A percentile compares a stretch with the other conserved stretches of the same genome.
phyloP scores from a whole-genome alignment of 805 yeast species.

The Cyberlindnera subsufficiens region DNA sequence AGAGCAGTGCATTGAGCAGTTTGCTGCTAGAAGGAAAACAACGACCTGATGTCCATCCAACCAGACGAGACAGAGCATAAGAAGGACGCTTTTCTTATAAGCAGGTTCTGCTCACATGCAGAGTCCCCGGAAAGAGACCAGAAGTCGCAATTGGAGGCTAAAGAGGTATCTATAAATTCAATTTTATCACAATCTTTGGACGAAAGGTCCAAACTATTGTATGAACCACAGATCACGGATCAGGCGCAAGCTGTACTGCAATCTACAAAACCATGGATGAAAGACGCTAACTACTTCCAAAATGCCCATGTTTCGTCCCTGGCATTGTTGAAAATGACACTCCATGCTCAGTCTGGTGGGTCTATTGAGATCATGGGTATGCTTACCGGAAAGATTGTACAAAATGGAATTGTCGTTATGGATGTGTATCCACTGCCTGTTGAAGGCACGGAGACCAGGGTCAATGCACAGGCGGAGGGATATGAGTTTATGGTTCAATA shows the following conservation, averaged over 20 bases:
- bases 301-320: slow-evolving; percentile 60
- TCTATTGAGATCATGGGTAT: slow-evolving; percentile 93
- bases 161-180: slow-evolving; percentile 12
- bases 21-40: not conserved
- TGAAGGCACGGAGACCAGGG: slow-evolving; percentile 93
- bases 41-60: not conserved
- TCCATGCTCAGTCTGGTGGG: slow-evolving; percentile 82
- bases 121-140: not conserved
- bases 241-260: slow-evolving; percentile 10
- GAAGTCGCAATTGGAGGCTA: slow-evolving; percentile 6
- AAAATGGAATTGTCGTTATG: slow-evolving; percentile 54
- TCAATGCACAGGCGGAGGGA: slow-evolving; percentile 89
- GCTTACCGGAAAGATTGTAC: slow-evolving; percentile 71
- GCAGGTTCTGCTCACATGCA: not conserved
- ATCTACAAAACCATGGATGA: slow-evolving; percentile 46
- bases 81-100: slow-evolving; percentile 1
- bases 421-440: slow-evolving; percentile 89
- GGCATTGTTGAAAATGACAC: slow-evolving; percentile 69
- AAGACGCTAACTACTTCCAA: slow-evolving; percentile 54
- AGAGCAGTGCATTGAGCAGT: too few species aligned
- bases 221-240: slow-evolving; percentile 8
- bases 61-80: not conserved
- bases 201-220: slow-evolving; percentile 13
- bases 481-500: slow-evolving; percentile 93
- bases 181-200: slow-evolving; percentile 10